phyloP scores from a whole-genome alignment of 192 early-diverging fungal genomes.

The Rhizoclosmatium globosum region DNA sequence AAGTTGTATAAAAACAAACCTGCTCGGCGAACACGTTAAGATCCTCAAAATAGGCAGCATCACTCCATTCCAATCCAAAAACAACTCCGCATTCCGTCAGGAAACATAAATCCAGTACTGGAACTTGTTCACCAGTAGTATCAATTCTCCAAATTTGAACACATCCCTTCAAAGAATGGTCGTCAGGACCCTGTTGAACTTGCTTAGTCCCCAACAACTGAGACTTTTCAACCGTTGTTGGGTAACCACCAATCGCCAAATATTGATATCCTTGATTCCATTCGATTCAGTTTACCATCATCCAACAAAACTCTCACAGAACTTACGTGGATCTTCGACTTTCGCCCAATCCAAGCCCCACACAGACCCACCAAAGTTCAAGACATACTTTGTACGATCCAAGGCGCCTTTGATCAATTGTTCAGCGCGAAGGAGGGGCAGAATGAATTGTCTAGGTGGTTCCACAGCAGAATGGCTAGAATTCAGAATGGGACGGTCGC shows the following conservation, averaged over 20 bases:
- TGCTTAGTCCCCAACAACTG: conserved; percentile 43
- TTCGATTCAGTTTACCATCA: background rate
- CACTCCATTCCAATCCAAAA: conserved; percentile 49
- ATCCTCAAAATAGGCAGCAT: conserved; percentile 35
- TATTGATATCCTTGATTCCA: conserved; percentile 34
- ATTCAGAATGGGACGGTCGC: no score
- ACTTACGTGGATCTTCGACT: conserved; percentile 1
- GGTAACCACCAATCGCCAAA: conserved; percentile 51
- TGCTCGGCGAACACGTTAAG: background rate
- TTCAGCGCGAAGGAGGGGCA: background rate
- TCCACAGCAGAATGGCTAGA: no score
- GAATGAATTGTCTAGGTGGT: background rate
- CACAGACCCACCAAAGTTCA: conserved; percentile 53
- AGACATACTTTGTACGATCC: conserved; percentile 33
- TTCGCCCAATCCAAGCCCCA: conserved; percentile 56
- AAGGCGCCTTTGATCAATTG: background rate
- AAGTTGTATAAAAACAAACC: background rate
- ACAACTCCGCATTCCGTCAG: conserved; percentile 47
- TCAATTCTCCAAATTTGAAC: conserved; percentile 53
- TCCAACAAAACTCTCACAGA: background rate
- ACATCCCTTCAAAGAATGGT: conserved; percentile 39
- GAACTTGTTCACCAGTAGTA: conserved; percentile 7
- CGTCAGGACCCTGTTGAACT: background rate
- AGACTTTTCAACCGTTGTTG: conserved; percentile 37
- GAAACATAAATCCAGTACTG: conserved; percentile 41